Base-by-base conservation (phyloP, 2,329 filamentous ascomycete genomes). In the Neonectria coccinea region DNA sequence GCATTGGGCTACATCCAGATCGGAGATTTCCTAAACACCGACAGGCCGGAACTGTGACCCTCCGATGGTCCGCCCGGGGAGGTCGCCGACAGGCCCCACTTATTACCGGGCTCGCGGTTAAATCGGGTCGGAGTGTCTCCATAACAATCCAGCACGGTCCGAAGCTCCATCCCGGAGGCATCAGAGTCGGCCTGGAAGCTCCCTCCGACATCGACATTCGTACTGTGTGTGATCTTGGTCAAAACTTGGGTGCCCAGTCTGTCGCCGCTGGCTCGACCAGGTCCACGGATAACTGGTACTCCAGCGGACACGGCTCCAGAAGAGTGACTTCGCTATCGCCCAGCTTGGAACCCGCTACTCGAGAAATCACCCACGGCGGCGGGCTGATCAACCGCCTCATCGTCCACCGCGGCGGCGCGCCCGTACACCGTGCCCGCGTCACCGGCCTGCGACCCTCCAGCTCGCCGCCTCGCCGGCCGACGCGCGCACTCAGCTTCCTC, bases 351-450 rank as follows among this genome's bases (percentile, higher is more conserved):
- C 29, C 25, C 5, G 51, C 16, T 10, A 9, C 47, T 7, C 39
- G 18, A 10, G 55, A 36, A 2, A 52, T 29, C 14, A 36, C 39
- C 52, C 56, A 59, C 7, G 59, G 41, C 14, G 59, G 58, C 27
- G 66, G 59, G 18, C 41, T 54, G 12, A 51, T 22, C 36, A 60
- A 8, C 7, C 22, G 39, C 45, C 67, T 56, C 67, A 67, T 67
- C 11, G 67, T 69, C 67, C 67, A 67, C 12, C 48, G 45, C 25
- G 67, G 67, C 22, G 67, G 65, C 25, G 67, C 65, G 16, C 67
- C 65, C 4, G 62, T 59, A 50, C 62, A 69, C 20, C 48, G 45
- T n/a, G 56, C 36, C 27, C 64, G 54, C 18, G 62, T 51, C 7
- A 39, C 20, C 10, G 62, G 62, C 9, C 65, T 18, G 20, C 50